These are phyloP conservation scores for Pseudogymnoascus sp. DNA, from an alignment of 2,329 filamentous ascomycete species.

Conservation along the genomic window DNA sequence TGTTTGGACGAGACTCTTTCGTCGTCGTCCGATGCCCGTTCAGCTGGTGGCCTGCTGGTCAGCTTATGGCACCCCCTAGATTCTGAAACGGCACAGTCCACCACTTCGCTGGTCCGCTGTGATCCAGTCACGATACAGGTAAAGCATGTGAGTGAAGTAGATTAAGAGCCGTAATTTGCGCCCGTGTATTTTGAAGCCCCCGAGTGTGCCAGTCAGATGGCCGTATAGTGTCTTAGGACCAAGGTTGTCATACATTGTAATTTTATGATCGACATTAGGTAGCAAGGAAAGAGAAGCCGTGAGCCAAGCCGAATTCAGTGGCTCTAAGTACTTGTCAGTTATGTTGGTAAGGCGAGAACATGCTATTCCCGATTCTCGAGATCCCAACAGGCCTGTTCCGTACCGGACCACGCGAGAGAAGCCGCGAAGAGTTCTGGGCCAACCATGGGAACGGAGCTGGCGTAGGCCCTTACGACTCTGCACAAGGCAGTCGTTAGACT, in stretches of 20 bases:
- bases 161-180: conserved; percentile 6
- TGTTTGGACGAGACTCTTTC: background rate
- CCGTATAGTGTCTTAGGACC: conserved; percentile 7
- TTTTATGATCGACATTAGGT: conserved; percentile 8
- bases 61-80: conserved; percentile 1
- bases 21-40: conserved; percentile 1
- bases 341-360: background rate
- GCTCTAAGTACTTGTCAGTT: conserved; percentile 6
- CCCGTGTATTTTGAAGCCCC: background rate
- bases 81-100: background rate
- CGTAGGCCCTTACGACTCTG: conserved; percentile 13
- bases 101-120: background rate
- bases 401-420: conserved; percentile 4
- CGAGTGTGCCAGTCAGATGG: conserved; percentile 6
- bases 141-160: conserved; percentile 3
- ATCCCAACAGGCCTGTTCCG: conserved; percentile 1
- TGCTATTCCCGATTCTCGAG: background rate
- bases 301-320: background rate
- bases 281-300: background rate
- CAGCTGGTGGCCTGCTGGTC: conserved; percentile 3
- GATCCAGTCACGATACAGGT: conserved; percentile 8
- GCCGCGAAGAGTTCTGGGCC: conserved; percentile 5
- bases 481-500: conserved; percentile 12
- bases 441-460: background rate
- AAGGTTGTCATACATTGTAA: conserved; percentile 7